Percentiles rank a stretch among this genome's conserved stretches.
Evolutionary conservation across 2,329 filamentous ascomycete genomes (phyloP).

Genomic region (Sphaerulina populicola): DNA sequence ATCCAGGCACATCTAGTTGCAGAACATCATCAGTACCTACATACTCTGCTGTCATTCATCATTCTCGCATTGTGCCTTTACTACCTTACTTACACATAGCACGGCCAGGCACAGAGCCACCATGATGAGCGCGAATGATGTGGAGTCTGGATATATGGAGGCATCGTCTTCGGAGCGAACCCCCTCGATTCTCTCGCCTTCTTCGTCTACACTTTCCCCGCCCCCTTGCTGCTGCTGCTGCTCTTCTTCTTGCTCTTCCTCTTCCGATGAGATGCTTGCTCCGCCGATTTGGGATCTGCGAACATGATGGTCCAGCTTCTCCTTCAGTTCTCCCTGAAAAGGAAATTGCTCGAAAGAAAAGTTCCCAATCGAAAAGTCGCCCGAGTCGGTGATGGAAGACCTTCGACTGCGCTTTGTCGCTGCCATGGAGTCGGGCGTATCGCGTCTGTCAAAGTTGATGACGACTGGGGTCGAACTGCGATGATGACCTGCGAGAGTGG

Average conservation of each 20-base stretch:
- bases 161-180: not conserved
- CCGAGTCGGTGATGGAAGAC: constrained; percentile 9
- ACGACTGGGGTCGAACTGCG: constrained; percentile 2
- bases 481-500: constrained; percentile 1
- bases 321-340: constrained; percentile 6
- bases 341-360: constrained; percentile 9
- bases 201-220: not conserved
- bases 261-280: not conserved
- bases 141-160: not conserved
- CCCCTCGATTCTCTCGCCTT: not conserved
- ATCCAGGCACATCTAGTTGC: not conserved
- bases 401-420: constrained; percentile 8
- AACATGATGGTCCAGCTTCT: constrained; percentile 10
- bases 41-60: too few species aligned
- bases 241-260: not conserved
- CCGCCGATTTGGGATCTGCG: not conserved
- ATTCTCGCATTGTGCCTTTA: not conserved
- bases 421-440: constrained; percentile 7
- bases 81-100: too few species aligned
- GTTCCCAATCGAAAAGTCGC: constrained; percentile 9
- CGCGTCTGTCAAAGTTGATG: constrained; percentile 4
- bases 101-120: constrained; percentile 27
- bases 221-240: not conserved
- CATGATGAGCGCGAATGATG: constrained; percentile 29
- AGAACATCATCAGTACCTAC: not conserved